Evolutionary conservation across 441 rosid species (phyloP).

Genomic region (Lepidium campestre): DNA sequence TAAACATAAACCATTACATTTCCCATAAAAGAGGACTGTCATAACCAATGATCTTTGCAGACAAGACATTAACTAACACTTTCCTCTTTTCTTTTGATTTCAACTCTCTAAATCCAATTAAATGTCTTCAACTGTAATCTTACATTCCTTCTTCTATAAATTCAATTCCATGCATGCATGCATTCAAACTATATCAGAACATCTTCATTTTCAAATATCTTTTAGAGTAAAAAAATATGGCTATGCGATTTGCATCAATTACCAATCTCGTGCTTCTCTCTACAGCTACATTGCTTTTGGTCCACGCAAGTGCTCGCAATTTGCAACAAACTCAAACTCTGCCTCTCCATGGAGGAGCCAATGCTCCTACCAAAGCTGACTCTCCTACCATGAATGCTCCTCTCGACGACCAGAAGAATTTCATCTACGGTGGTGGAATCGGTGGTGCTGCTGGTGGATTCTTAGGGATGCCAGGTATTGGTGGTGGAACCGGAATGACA

Average conservation of each 20-base stretch:
- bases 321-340: constrained; percentile 12
- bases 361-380: constrained; percentile 17
- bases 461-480: constrained; percentile 25
- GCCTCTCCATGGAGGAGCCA: not conserved
- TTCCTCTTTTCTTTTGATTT: not conserved
- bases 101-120: constrained; percentile 1
- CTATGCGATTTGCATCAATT: not conserved
- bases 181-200: not conserved
- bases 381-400: not conserved
- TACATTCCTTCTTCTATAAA: constrained; percentile 15
- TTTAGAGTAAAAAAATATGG: not conserved
- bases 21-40: not conserved
- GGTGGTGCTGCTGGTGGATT: constrained; percentile 26
- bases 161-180: not conserved
- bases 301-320: constrained; percentile 26
- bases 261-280: constrained; percentile 4
- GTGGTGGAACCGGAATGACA: constrained; percentile 15
- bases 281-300: constrained; percentile 5
- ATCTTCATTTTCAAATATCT: not conserved
- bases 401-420: constrained; percentile 17
- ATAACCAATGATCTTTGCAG: constrained; percentile 10
- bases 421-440: not conserved
- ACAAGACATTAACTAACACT: constrained; percentile 13
- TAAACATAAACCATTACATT: constrained; percentile 1
- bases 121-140: constrained; percentile 16